phyloP scores from a whole-genome alignment of 2,329 filamentous ascomycete genomes.

The Colletotrichum orbiculare region DNA sequence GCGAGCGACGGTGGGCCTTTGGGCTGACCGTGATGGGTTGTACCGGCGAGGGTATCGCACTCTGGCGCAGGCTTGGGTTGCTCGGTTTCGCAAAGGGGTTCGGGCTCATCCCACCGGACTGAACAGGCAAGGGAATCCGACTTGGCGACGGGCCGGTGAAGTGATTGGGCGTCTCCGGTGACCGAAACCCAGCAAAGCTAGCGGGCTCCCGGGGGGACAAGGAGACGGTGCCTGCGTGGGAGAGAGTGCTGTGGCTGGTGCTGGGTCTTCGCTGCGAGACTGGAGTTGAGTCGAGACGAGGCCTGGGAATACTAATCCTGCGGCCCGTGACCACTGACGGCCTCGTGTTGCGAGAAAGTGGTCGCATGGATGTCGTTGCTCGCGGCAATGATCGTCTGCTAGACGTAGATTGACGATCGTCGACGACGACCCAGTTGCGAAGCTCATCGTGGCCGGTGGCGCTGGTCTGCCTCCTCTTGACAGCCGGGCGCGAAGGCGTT shows the following conservation, averaged over 20 bases:
- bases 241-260: constrained; percentile 42
- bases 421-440: constrained; percentile 78
- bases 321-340: constrained; percentile 50
- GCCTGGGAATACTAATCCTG: constrained; percentile 57
- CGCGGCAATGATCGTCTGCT: constrained; percentile 17
- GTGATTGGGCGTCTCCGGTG: constrained; percentile 46
- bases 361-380: constrained; percentile 19
- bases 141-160: constrained; percentile 51
- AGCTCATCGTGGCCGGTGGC: constrained; percentile 64
- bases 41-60: constrained; percentile 41
- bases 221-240: constrained; percentile 51
- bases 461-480: constrained; percentile 66
- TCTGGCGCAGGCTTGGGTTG: constrained; percentile 38
- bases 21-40: constrained; percentile 32
- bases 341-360: constrained; percentile 38
- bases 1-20: constrained; percentile 55
- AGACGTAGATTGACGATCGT: constrained; percentile 46
- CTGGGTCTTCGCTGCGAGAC: constrained; percentile 44
- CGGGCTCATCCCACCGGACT: constrained; percentile 34
- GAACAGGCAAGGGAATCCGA: constrained; percentile 55
- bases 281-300: constrained; percentile 48
- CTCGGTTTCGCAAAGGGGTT: constrained; percentile 39
- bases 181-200: constrained; percentile 64
- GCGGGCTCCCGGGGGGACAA: constrained; percentile 28
- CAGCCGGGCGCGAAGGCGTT: constrained; percentile 57